Conservation (phyloP, 2,329 filamentous ascomycete genomes). For the Zymoseptoria pseudotritici region DNA sequence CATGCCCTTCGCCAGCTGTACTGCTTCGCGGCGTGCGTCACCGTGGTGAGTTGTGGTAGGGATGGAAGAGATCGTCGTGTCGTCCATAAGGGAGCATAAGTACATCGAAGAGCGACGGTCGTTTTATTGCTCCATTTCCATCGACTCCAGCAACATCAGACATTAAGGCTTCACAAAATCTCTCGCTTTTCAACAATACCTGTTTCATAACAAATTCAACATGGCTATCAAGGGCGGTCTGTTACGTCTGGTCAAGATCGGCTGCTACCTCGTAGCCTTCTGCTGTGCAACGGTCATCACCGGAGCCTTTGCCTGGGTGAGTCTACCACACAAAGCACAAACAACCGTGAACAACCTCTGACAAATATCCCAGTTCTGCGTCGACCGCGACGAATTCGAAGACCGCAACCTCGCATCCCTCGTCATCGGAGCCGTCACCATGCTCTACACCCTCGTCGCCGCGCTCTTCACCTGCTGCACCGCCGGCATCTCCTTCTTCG, state of each 20-base stretch:
- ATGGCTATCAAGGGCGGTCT: constrained; percentile 9
- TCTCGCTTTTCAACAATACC: not conserved
- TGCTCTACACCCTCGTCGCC: constrained; percentile 1
- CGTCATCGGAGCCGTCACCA: constrained; percentile 1
- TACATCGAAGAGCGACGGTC: not conserved
- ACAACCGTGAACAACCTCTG: not conserved
- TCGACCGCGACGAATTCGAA: not conserved
- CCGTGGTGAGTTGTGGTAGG: not conserved
- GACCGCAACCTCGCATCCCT: constrained; percentile 5
- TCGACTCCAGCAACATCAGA: not conserved
- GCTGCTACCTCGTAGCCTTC: constrained; percentile 6
- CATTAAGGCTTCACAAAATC: not conserved
- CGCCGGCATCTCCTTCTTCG: constrained; percentile 4
- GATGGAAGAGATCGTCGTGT: not conserved
- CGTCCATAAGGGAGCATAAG: not conserved
- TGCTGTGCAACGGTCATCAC: constrained; percentile 7
- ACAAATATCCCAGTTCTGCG: not conserved
- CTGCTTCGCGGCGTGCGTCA: not conserved
- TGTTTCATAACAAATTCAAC: not conserved
- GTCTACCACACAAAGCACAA: not conserved
- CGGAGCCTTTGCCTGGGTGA: constrained; percentile 8
- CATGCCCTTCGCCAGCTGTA: not conserved
- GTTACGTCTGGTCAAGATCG: constrained; percentile 7
- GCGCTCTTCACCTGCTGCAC: constrained; percentile 6
- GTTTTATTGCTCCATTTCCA: not conserved